A percentile compares a stretch with the other conserved stretches of the same genome.
Conservation (phyloP, 257 asterid species). For the Solanum tacnaense region DNA sequence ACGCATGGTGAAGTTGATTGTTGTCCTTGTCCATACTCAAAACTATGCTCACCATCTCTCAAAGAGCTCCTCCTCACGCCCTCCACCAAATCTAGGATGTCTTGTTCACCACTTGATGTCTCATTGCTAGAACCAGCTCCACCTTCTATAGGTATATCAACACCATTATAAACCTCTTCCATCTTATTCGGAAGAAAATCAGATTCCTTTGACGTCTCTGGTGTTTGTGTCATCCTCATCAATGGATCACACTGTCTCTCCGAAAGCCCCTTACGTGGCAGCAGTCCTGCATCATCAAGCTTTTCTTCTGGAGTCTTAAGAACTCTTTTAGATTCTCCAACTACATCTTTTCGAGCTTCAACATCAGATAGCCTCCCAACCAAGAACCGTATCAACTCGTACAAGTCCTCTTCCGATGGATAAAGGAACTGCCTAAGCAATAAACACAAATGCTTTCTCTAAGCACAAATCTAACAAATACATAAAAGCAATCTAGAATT, state of each 20-base stretch:
- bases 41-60: not conserved
- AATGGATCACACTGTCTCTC: slow-evolving; percentile 2
- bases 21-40: not conserved
- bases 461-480: not conserved
- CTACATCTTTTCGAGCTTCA: slow-evolving; percentile 6
- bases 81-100: not conserved
- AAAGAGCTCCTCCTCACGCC: not conserved
- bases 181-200: not conserved
- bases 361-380: slow-evolving; percentile 39
- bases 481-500: not conserved
- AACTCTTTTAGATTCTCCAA: slow-evolving; percentile 5
- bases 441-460: slow-evolving; percentile 10
- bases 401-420: slow-evolving; percentile 64
- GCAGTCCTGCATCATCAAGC: slow-evolving; percentile 1
- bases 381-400: slow-evolving; percentile 49
- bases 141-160: slow-evolving; percentile 3
- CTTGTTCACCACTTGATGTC: not conserved
- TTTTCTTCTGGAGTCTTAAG: not conserved
- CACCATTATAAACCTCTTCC: not conserved
- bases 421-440: slow-evolving; percentile 69
- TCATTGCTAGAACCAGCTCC: not conserved
- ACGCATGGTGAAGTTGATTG: not conserved
- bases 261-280: slow-evolving; percentile 2
- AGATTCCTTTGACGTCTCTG: slow-evolving; percentile 1
- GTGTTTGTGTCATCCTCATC: slow-evolving; percentile 3